Conservation (phyloP, 1,284 basidiomycete genomes). For the Ustilago nuda region DNA sequence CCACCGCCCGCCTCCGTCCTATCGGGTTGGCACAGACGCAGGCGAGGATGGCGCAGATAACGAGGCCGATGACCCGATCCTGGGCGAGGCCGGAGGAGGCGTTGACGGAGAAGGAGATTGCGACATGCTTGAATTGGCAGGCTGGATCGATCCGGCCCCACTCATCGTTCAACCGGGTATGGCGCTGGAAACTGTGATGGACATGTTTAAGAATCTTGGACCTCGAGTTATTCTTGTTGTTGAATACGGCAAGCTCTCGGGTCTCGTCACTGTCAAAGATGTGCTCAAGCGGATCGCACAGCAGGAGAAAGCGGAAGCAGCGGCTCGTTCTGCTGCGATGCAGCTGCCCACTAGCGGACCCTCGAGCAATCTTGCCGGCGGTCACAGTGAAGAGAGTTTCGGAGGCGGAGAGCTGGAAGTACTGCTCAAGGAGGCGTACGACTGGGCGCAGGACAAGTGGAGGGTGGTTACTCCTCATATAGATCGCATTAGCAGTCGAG, state of each 20-base stretch:
- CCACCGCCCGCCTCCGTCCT: constrained; percentile 3
- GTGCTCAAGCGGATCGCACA: constrained; percentile 74
- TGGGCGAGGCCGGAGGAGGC: constrained; percentile 47
- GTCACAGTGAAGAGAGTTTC: constrained; percentile 9
- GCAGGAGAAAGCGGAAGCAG: constrained; percentile 56
- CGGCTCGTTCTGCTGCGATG: constrained; percentile 16
- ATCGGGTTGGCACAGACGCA: constrained; percentile 1
- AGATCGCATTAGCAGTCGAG: neutral
- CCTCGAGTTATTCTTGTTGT: constrained; percentile 94
- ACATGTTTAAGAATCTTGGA: constrained; percentile 72
- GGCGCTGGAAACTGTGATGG: constrained; percentile 95
- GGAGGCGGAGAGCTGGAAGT: constrained; percentile 57
- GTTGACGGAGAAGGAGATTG: constrained; percentile 53
- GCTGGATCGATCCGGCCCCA: constrained; percentile 77
- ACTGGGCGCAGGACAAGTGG: constrained; percentile 35
- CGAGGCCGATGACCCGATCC: constrained; percentile 22
- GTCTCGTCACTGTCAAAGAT: constrained; percentile 95
- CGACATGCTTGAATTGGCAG: constrained; percentile 56
- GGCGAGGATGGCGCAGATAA: constrained; percentile 7
- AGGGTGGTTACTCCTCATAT: constrained; percentile 14
- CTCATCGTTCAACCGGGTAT: constrained; percentile 91
- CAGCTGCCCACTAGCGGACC: constrained; percentile 6
- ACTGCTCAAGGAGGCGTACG: constrained; percentile 49
- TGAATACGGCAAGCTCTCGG: constrained; percentile 79
- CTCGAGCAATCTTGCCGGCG: neutral